Conservation (phyloP, 805 yeast genomes). For the Barnettozyma vustinii region DNA sequence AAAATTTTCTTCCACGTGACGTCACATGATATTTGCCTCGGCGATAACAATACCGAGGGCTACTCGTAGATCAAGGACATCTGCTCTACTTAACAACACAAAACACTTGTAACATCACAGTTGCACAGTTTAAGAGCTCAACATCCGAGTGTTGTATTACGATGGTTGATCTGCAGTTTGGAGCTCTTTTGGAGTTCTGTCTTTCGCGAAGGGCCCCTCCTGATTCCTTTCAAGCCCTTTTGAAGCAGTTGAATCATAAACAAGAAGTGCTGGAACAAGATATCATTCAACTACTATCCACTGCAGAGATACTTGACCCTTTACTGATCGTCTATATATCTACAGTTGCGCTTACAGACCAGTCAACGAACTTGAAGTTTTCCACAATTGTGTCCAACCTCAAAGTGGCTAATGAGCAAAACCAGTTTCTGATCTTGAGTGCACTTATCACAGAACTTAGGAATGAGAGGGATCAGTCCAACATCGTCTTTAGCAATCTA, state of each 20-base stretch:
- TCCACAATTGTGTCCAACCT: conserved; percentile 11
- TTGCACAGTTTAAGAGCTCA: neutral
- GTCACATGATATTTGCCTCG: neutral
- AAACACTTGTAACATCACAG: too few species aligned
- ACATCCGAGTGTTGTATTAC: neutral
- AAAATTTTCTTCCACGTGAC: neutral
- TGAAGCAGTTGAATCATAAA: conserved; percentile 22
- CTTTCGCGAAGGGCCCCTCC: conserved; percentile 14
- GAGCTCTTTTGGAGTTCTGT: conserved; percentile 14
- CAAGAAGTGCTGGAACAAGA: conserved; percentile 15
- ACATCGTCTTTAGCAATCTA: conserved; percentile 10
- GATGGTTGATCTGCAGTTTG: conserved; percentile 3
- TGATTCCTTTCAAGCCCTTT: conserved; percentile 13
- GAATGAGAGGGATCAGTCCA: conserved; percentile 5
- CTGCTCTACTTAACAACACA: too few species aligned
- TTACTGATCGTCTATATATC: conserved; percentile 16
- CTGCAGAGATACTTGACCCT: conserved; percentile 16
- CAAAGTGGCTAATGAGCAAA: conserved; percentile 8
- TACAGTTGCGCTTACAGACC: conserved; percentile 2
- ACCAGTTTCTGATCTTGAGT: conserved; percentile 17
- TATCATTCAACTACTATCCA: conserved; percentile 8
- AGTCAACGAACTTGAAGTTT: conserved; percentile 12
- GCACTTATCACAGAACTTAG: conserved; percentile 14
- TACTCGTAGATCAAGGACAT: too few species aligned
- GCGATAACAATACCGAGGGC: neutral